Evolutionary conservation across 2,329 filamentous ascomycete genomes (phyloP).

Genomic region (Fusarium fracticaudum): DNA sequence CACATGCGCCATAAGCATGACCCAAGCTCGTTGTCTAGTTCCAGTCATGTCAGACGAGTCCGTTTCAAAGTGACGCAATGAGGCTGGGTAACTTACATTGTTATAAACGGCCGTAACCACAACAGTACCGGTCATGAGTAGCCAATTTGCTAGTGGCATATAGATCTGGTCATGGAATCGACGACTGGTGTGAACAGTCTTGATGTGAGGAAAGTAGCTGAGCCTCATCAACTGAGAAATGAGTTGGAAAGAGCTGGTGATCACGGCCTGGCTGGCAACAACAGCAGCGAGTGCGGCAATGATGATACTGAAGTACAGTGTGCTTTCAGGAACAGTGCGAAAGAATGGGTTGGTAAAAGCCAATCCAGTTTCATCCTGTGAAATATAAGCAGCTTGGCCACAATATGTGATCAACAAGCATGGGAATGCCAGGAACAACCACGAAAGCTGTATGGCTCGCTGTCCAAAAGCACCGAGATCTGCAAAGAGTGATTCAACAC

Average conservation of each 20-base stretch:
- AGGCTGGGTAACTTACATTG: slow-evolving; percentile 57
- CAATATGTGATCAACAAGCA: slow-evolving; percentile 73
- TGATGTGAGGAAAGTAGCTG: slow-evolving; percentile 79
- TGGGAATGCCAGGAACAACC: slow-evolving; percentile 75
- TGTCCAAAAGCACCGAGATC: slow-evolving; percentile 80
- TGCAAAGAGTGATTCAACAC: slow-evolving; percentile 81
- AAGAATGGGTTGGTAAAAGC: slow-evolving; percentile 75
- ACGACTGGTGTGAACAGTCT: slow-evolving; percentile 75
- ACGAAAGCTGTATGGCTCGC: slow-evolving; percentile 76
- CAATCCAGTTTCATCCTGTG: slow-evolving; percentile 59
- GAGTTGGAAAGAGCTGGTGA: slow-evolving; percentile 77
- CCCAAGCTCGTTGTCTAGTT: slow-evolving; percentile 70
- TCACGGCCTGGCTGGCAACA: slow-evolving; percentile 82
- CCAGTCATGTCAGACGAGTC: neutral
- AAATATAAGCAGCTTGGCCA: slow-evolving; percentile 79
- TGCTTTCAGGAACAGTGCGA: slow-evolving; percentile 72
- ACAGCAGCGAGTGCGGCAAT: slow-evolving; percentile 76
- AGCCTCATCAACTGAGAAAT: slow-evolving; percentile 77
- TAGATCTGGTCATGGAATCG: slow-evolving; percentile 80
- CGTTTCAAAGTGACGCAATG: neutral
- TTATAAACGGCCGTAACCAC: slow-evolving; percentile 78
- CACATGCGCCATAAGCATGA: slow-evolving; percentile 81
- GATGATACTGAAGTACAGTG: slow-evolving; percentile 73
- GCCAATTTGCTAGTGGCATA: slow-evolving; percentile 79
- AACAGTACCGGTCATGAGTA: slow-evolving; percentile 80